phyloP scores from a whole-genome alignment of 148 eudicot genomes.

The Cornus florida region DNA sequence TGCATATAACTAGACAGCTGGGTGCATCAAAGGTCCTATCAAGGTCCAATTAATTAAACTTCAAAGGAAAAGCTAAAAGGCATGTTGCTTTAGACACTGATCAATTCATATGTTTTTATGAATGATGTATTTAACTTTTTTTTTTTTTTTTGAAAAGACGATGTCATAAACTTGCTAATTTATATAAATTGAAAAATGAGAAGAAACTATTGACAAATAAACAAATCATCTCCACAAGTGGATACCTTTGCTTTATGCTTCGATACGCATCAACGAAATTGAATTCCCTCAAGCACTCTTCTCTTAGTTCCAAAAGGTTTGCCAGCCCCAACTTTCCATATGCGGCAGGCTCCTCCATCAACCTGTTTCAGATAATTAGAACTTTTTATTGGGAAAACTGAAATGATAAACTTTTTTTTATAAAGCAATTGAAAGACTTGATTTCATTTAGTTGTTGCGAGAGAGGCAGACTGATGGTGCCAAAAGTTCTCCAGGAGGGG shows the following conservation, averaged over 20 bases:
- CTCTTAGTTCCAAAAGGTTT: constrained; percentile 91
- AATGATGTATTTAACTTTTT: not conserved
- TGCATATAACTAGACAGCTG: not conserved
- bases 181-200: not conserved
- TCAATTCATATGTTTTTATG: not conserved
- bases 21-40: not conserved
- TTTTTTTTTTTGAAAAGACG: too few species aligned
- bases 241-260: constrained; percentile 90
- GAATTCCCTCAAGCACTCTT: constrained; percentile 96
- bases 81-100: not conserved
- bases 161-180: not conserved
- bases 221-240: not conserved
- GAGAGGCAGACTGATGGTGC: not conserved
- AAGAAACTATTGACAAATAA: not conserved
- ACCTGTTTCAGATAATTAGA: constrained; percentile 37
- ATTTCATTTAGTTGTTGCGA: not conserved
- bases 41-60: not conserved
- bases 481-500: not conserved
- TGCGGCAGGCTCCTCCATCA: constrained; percentile 99
- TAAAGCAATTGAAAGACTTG: not conserved
- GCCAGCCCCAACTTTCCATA: constrained; percentile 96
- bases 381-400: not conserved
- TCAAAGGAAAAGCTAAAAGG: not conserved
- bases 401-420: not conserved
- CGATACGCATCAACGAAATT: constrained; percentile 87